These are phyloP conservation scores for Pythium dissotocum DNA, from an alignment of 352 stramenopile species.

Conservation along the genomic window DNA sequence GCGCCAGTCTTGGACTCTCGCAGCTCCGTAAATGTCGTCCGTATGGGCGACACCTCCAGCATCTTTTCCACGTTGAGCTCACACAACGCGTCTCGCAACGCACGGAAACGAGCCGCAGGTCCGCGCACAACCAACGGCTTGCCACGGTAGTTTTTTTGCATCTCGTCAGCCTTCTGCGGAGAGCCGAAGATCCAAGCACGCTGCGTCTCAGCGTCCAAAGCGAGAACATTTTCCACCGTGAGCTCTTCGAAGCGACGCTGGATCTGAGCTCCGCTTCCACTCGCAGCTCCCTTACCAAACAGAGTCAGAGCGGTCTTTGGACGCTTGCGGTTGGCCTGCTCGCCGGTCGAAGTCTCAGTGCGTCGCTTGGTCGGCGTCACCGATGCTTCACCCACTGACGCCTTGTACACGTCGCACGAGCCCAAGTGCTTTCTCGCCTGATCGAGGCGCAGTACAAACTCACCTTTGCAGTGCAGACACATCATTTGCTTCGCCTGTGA, in stretches of 20 bases:
- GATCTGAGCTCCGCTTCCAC: background rate
- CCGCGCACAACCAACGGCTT: constrained; percentile 1
- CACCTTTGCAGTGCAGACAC: constrained; percentile 20
- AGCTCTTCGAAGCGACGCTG: constrained; percentile 3
- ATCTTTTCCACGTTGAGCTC: constrained; percentile 17
- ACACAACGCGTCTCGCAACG: background rate
- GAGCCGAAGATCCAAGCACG: constrained; percentile 23
- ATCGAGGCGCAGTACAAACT: background rate
- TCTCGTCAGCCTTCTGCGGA: constrained; percentile 3
- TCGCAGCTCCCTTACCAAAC: background rate
- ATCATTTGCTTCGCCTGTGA: background rate
- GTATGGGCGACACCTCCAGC: background rate
- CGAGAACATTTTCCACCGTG: background rate
- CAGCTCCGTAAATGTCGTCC: background rate
- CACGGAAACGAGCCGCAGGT: constrained; percentile 6
- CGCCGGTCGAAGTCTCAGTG: background rate
- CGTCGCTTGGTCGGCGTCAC: background rate
- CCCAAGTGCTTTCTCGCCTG: constrained; percentile 12
- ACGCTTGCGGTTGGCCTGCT: background rate
- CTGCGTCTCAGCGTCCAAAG: constrained; percentile 4
- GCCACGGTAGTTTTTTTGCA: constrained; percentile 5
- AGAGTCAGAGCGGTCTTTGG: background rate
- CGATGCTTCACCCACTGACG: background rate
- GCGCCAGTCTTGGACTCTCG: background rate
- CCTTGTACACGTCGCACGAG: constrained; percentile 20